Evolutionary conservation across 345 rosid species (phyloP).

Genomic region (Hirschfeldia incana): DNA sequence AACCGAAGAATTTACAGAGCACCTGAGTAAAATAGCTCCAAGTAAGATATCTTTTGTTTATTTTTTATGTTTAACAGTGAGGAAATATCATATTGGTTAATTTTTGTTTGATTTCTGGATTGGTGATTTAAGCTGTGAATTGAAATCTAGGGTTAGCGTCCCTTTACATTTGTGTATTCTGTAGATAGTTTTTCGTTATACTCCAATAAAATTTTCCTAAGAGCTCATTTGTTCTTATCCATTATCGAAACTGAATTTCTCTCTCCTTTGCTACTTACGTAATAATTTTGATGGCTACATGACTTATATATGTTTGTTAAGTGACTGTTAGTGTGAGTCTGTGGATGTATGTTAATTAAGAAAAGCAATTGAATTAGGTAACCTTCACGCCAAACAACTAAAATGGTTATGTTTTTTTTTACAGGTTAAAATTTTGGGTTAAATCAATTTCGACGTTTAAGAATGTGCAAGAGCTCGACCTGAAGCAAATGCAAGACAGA

Average conservation of each 20-base stretch:
- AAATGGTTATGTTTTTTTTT: background rate
- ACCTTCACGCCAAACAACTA: slow-evolving; percentile 18
- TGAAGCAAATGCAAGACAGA: no score
- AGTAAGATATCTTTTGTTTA: no score
- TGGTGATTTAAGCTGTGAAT: slow-evolving; percentile 15
- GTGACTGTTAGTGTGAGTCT: background rate
- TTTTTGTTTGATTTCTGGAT: slow-evolving; percentile 10
- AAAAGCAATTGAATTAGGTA: background rate
- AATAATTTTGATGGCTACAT: no score
- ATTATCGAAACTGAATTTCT: no score
- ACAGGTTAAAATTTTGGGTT: no score
- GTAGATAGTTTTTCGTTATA: background rate
- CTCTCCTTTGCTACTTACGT: background rate
- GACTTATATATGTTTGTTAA: background rate
- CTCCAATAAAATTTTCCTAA: background rate
- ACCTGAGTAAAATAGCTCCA: no score
- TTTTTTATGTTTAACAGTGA: no score
- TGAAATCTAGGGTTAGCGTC: slow-evolving; percentile 57
- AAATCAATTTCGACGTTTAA: no score
- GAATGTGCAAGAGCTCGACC: no score
- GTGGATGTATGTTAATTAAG: background rate
- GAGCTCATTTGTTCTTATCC: no score
- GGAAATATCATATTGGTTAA: no score
- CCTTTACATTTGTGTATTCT: slow-evolving; percentile 26
- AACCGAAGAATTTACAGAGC: no score